Percentiles rank a stretch among this genome's conserved stretches.
These are phyloP conservation scores for Gossypium bickii DNA, from an alignment of 345 rosid species.

Conservation along the genomic window DNA sequence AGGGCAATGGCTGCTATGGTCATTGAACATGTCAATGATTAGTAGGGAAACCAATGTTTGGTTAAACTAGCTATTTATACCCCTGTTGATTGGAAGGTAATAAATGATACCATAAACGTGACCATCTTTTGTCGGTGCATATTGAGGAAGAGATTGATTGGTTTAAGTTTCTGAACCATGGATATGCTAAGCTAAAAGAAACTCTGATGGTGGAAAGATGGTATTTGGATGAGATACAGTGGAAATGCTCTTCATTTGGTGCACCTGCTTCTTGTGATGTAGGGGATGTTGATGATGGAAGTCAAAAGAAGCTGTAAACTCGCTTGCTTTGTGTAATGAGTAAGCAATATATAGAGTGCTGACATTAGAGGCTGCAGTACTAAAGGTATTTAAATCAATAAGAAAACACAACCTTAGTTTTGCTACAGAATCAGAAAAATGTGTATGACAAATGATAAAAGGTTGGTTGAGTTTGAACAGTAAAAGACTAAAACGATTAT, in stretches of 20 bases:
- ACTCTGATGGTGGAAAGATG: background rate
- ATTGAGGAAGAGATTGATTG: background rate
- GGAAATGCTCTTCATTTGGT: background rate
- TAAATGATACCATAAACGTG: background rate
- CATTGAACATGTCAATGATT: background rate
- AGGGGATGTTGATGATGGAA: background rate
- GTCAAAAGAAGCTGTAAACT: background rate
- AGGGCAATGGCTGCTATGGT: background rate
- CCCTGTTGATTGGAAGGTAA: background rate
- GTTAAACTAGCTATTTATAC: background rate
- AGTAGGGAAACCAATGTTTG: background rate
- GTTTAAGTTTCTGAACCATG: background rate
- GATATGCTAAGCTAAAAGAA: background rate
- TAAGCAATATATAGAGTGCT: background rate
- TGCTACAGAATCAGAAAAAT: too few relatives aligned
- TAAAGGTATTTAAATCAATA: too few relatives aligned
- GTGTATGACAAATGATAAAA: too few relatives aligned
- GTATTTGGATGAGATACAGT: background rate
- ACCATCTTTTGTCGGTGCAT: background rate
- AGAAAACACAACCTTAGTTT: too few relatives aligned
- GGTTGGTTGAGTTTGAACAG: too few relatives aligned
- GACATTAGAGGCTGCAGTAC: too few relatives aligned
- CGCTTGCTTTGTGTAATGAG: background rate
- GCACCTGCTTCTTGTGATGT: background rate
- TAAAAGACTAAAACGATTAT: too few relatives aligned